Conservation (phyloP, 2,329 filamentous ascomycete genomes). For the Pseudocercospora eumusae region DNA sequence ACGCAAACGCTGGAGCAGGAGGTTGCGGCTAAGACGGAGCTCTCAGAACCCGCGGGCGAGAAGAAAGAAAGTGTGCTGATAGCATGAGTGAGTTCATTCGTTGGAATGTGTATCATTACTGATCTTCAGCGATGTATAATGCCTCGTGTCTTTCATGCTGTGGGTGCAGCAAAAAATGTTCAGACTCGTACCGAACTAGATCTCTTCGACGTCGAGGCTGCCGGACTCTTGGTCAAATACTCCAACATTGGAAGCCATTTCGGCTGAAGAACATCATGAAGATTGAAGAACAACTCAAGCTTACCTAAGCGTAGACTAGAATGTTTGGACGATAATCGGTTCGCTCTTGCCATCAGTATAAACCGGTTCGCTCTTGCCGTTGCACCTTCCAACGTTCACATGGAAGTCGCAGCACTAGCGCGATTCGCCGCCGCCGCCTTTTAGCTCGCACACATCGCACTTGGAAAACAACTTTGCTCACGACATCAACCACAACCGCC, state of each 20-base stretch:
- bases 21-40: slow-evolving; percentile 12
- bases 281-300: too few relatives aligned
- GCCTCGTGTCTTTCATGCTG: background rate
- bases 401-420: background rate
- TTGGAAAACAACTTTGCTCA: background rate
- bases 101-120: slow-evolving; percentile 2
- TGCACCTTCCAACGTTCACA: background rate
- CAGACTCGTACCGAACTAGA: too few relatives aligned
- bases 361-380: background rate
- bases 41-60: slow-evolving; percentile 1
- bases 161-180: background rate
- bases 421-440: background rate
- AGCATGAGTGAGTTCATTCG: slow-evolving; percentile 4
- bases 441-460: too few relatives aligned
- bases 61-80: slow-evolving; percentile 10
- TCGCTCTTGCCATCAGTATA: too few relatives aligned
- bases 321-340: too few relatives aligned
- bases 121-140: slow-evolving; percentile 10
- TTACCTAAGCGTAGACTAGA: too few relatives aligned
- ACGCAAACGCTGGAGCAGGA: slow-evolving; percentile 28
- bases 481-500: background rate
- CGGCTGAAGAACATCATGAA: too few relatives aligned
- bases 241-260: too few relatives aligned
- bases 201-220: too few relatives aligned
- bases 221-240: too few relatives aligned